Evolutionary conservation across 2,329 filamentous ascomycete species (phyloP).

Genomic region (Harringtonia lauricola): DNA sequence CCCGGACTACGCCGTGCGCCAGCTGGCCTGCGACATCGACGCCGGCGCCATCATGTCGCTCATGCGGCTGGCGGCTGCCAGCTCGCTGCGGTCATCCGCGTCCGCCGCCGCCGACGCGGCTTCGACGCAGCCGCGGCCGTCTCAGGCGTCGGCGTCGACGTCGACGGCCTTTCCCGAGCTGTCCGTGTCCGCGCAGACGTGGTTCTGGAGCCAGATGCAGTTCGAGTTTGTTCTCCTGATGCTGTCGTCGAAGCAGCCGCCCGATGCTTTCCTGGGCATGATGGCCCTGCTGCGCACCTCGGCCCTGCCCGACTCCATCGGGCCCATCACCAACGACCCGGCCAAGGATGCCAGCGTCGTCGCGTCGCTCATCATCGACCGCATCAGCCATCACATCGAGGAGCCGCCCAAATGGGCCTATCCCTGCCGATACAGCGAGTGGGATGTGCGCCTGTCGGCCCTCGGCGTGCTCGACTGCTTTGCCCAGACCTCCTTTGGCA

Average conservation of each 20-base stretch:
- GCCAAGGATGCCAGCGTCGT: slow-evolving; percentile 30
- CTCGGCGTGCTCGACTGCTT: slow-evolving; percentile 49
- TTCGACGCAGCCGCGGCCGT: slow-evolving; percentile 10
- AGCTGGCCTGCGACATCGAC: slow-evolving; percentile 45
- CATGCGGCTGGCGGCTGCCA: slow-evolving; percentile 51
- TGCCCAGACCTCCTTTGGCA: slow-evolving; percentile 50
- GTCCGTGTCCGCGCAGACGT: slow-evolving; percentile 19
- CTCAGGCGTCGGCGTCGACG: background rate
- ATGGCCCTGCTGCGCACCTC: slow-evolving; percentile 58
- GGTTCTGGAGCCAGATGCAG: slow-evolving; percentile 59
- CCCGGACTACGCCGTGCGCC: slow-evolving; percentile 28
- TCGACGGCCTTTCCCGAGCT: slow-evolving; percentile 13
- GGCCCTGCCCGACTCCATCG: slow-evolving; percentile 50
- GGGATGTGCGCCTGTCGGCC: slow-evolving; percentile 30
- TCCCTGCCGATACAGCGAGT: slow-evolving; percentile 24
- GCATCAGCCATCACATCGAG: slow-evolving; percentile 50
- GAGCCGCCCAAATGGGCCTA: slow-evolving; percentile 37
- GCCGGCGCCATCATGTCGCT: slow-evolving; percentile 53
- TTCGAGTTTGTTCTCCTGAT: slow-evolving; percentile 57
- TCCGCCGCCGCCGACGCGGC: slow-evolving; percentile 14
- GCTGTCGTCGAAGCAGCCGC: slow-evolving; percentile 54
- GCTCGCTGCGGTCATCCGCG: slow-evolving; percentile 35
- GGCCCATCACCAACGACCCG: slow-evolving; percentile 41
- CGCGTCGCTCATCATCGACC: slow-evolving; percentile 43
- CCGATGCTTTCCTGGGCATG: slow-evolving; percentile 51